These are phyloP conservation scores for Henckelia pumila DNA, from an alignment of 257 asterid species.

Conservation along the genomic window DNA sequence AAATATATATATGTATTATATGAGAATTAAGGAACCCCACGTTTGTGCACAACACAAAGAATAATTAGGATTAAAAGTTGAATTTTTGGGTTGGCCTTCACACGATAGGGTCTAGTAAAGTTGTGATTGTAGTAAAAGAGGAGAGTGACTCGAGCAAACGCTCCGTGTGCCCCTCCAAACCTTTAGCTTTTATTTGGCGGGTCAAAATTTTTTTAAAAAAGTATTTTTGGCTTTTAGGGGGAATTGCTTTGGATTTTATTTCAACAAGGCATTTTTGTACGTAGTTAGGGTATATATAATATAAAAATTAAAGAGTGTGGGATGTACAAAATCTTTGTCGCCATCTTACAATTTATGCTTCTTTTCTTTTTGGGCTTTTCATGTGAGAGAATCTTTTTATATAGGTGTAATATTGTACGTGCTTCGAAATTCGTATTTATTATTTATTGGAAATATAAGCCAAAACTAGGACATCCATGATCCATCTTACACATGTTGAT, in stretches of 20 bases:
- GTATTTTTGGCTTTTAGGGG: slow-evolving; percentile 39
- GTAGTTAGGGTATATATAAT: not conserved
- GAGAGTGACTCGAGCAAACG: slow-evolving; percentile 35
- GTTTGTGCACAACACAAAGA: slow-evolving; percentile 27
- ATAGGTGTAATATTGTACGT: too few relatives aligned
- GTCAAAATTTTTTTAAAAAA: slow-evolving; percentile 20
- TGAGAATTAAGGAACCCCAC: slow-evolving; percentile 16
- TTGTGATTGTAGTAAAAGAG: slow-evolving; percentile 8
- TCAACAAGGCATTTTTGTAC: not conserved
- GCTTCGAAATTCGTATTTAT: too few relatives aligned
- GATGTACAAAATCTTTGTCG: slow-evolving; percentile 5
- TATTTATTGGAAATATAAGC: too few relatives aligned
- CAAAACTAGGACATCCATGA: too few relatives aligned
- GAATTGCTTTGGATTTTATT: slow-evolving; percentile 55
- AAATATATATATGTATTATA: too few relatives aligned
- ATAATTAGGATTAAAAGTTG: slow-evolving; percentile 38
- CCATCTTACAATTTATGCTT: slow-evolving; percentile 1
- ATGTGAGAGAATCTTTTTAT: slow-evolving; percentile 8
- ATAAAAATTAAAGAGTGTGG: slow-evolving; percentile 8
- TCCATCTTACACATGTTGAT: too few relatives aligned
- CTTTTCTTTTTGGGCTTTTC: slow-evolving; percentile 11
- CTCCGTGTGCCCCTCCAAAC: slow-evolving; percentile 45
- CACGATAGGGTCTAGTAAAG: slow-evolving; percentile 48
- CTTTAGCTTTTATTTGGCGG: slow-evolving; percentile 29
- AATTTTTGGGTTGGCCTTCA: slow-evolving; percentile 35